A percentile compares a stretch with the other conserved stretches of the same genome.
Conservation (phyloP, 352 stramenopile genomes). For the Phytophthora colocasiae region DNA sequence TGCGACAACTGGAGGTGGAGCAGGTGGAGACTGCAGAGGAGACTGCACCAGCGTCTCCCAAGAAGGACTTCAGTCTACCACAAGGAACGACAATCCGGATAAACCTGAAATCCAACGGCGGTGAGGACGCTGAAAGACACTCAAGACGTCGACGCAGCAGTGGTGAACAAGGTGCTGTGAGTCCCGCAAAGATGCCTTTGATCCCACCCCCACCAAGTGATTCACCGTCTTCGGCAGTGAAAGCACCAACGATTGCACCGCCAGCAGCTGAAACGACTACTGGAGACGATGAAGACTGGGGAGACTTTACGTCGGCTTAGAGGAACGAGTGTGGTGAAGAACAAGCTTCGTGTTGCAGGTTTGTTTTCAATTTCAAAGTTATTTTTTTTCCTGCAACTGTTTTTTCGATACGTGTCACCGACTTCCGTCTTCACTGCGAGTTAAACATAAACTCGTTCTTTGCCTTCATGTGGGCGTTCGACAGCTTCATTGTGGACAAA, state of each 20-base stretch:
- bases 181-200: conserved; percentile 54
- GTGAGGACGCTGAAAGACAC: conserved; percentile 34
- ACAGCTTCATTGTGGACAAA: too few species aligned
- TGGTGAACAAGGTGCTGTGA: conserved; percentile 37
- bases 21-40: conserved; percentile 29
- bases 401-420: too few species aligned
- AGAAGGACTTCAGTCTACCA: conserved; percentile 70
- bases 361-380: too few species aligned
- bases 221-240: conserved; percentile 18
- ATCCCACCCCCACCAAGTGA: conserved; percentile 65
- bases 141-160: conserved; percentile 31
- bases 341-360: too few species aligned
- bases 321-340: not conserved
- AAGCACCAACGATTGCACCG: conserved; percentile 31
- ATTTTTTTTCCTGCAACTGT: too few species aligned
- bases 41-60: conserved; percentile 19
- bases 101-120: conserved; percentile 66
- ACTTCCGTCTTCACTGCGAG: too few species aligned
- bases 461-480: too few species aligned
- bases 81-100: conserved; percentile 81
- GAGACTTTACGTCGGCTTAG: conserved; percentile 84
- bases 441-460: too few species aligned
- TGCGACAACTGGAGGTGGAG: conserved; percentile 63
- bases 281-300: conserved; percentile 78
- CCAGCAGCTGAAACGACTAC: conserved; percentile 25